Conservation (phyloP, 2,329 filamentous ascomycete species). For the Tolypocladium ovalisporum region DNA sequence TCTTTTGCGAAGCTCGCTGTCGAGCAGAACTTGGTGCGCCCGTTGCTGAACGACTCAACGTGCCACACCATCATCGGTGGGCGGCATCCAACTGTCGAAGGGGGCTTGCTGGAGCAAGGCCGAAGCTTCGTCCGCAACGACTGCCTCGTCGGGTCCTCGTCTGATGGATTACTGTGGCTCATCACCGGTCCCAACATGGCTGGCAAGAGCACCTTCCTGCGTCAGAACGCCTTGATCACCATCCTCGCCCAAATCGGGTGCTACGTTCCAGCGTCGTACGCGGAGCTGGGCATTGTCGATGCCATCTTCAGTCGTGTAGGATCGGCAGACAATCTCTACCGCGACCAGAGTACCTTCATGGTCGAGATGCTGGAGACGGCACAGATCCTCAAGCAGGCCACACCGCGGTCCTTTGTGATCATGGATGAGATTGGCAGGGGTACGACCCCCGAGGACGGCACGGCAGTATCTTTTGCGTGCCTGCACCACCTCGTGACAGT, state of each 20-base stretch:
- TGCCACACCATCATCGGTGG: slow-evolving; percentile 73
- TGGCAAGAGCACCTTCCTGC: slow-evolving; percentile 90
- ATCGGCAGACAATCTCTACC: slow-evolving; percentile 89
- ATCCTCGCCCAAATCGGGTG: slow-evolving; percentile 88
- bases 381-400: slow-evolving; percentile 76
- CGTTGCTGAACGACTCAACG: slow-evolving; percentile 54
- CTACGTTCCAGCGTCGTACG: slow-evolving; percentile 82
- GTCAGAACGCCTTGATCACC: slow-evolving; percentile 90
- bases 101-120: slow-evolving; percentile 67
- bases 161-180: slow-evolving; percentile 52
- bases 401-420: slow-evolving; percentile 77
- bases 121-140: slow-evolving; percentile 78
- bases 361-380: slow-evolving; percentile 98
- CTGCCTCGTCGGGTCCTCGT: slow-evolving; percentile 63
- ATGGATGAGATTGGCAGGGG: slow-evolving; percentile 98
- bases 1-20: slow-evolving; percentile 72
- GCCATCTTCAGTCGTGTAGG: slow-evolving; percentile 90
- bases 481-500: slow-evolving; percentile 71
- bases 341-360: slow-evolving; percentile 97
- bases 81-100: slow-evolving; percentile 85
- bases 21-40: slow-evolving; percentile 64
- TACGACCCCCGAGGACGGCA: slow-evolving; percentile 85
- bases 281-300: slow-evolving; percentile 84
- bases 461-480: slow-evolving; percentile 81
- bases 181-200: slow-evolving; percentile 94